Base-by-base conservation (phyloP, 2,329 filamentous ascomycete species). In the Scedosporium apiospermum region DNA sequence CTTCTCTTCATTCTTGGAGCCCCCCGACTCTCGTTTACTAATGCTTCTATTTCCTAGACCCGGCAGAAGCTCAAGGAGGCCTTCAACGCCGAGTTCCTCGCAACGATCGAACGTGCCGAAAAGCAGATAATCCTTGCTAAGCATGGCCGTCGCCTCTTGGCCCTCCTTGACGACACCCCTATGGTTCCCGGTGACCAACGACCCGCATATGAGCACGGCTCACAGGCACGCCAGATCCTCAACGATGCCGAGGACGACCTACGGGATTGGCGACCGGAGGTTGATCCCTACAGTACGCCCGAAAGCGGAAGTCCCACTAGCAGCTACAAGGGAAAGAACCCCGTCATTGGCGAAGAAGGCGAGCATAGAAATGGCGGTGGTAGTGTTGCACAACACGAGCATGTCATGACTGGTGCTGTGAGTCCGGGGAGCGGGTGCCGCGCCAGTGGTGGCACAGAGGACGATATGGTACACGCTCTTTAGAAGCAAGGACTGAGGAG, bases 11-110 rank as follows among this genome's bases (percentile, higher is more conserved):
- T 18, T 14, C 23, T 23, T 9, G 34, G 2, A 23, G 34, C 21
- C 34, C 10, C 26, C 4, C 16, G 9, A 41, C 4, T 18, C 3
- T 12, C 26, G 18, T 10, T 41, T n/a, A 7, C 27, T 18, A 21
- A 55, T 49, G 9, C 4, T n/a, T 30, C 51, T 58, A 14, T 26
- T 30, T 10, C 27, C 46, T 65, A 95, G 90, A 98, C 95, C 42
- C 90, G 95, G 63, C 90, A 95, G 76, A 98, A 97, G 78, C 82
- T 99, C 77, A 97, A 96, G 78, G 91, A 97, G 76, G 91, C 95
- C 26, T 98, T 93, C 72, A 90, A 93, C 67, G 76, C 90, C 64
- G 92, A 98, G 73, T 90, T 96, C 66, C 85, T 89, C 16, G 92
- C 93, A 64, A 90, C 92, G 21, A 96, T 99, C 69, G 95, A 99